Evolutionary conservation across 2,329 filamentous ascomycete species (phyloP), one percentile per base, ranked within the genome.

Genomic region (Mycosphaerella sp.): DNA sequence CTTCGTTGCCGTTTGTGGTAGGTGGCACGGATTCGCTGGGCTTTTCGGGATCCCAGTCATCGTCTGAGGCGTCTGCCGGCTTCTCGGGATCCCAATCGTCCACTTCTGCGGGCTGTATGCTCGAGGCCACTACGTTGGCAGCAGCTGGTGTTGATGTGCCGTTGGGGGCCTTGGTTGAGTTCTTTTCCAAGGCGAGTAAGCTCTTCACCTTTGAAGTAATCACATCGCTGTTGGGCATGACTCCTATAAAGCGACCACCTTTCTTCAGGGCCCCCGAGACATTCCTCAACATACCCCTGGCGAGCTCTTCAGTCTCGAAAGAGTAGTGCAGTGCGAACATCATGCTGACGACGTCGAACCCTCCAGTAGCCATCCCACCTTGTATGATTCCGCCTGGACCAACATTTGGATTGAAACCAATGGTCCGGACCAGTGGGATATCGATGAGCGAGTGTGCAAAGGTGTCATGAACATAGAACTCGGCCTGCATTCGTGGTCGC

Each of bases 281-380:
- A 65, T 98, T 98, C 63, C 84, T 81, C 50, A 98, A 78, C 93
- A 98, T 97, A 56, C 82, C 87, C 40, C 89, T 82, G 2, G 91
- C 89, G 69, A 95, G 94, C 42, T 82, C 80, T 69, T 98, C 91
- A 46, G 78, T 88, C 73, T 97, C 93, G 62, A 97, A 98, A 5
- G 93, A 90, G 68, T 98, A 98, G 72, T 98, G 93, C 83, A 98
- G 93, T 64, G 89, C 94, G 70, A 98, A 98, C 93, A 98, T 98
- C 81, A 95, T 95, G 66, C 86, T 89, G 57, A 98, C 91, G 37
- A 97, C 87, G 67, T 98, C 93, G 62, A 97, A 98, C 3, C 75
- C 74, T 36, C 91, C 90, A 49, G 85, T 85, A 47, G 81, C 81
- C 55, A 80, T 79, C 71, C 79, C 84, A 35, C 81, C 83, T 69